Evolutionary conservation across 768 basidiomycete species (phyloP), one percentile per base, ranked within the genome.

Genomic region (Mycena sanguinolenta): DNA sequence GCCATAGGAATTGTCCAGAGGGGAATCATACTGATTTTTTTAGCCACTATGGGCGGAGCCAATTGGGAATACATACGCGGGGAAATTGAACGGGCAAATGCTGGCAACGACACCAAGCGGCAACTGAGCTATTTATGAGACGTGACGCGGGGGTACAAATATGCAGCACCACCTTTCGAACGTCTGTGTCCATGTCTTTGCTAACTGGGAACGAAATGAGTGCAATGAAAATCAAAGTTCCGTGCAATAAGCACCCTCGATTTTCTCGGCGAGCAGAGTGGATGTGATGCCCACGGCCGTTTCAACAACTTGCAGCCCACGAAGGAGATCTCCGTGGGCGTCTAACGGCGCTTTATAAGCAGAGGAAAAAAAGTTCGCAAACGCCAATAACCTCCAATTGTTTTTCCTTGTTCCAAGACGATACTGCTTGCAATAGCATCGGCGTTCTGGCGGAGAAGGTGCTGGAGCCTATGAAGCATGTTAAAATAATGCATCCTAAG

Each of bases 391-490:
- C 93, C 93, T 72, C 93, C 89, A 50, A 94, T 81, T 0, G 97
- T 99, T 84, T 98, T 98, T 19, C 97, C 97, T 81, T 99, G 97
- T 79, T 98, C 97, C 25, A 98, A 82, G 28, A 97, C 95, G 64
- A 98, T 98, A 74, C 92, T 95, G 50, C 85, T 86, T 0, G 96
- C 97, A 63, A 99, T 87, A 58, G 91, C 92, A 75, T 95, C 95
- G 10, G 92, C 87, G 78, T 98, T 91, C 78, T 94, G 85, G 53
- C 96, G 92, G 65, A 99, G 90, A 32, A 95, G 87, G 67, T 91
- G 87, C 77, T 98, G 97, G 34, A 99, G 87, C 74, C 97, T 98
- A 28, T 8, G 53, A 25, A 52, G 39, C 42, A 58, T 42, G 39
- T 69, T 46, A 66, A 27, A 28, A 19, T n/a, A 10, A 9, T 10